Conservation (phyloP, 179 eudicot species). For the Carnegiea gigantea region DNA sequence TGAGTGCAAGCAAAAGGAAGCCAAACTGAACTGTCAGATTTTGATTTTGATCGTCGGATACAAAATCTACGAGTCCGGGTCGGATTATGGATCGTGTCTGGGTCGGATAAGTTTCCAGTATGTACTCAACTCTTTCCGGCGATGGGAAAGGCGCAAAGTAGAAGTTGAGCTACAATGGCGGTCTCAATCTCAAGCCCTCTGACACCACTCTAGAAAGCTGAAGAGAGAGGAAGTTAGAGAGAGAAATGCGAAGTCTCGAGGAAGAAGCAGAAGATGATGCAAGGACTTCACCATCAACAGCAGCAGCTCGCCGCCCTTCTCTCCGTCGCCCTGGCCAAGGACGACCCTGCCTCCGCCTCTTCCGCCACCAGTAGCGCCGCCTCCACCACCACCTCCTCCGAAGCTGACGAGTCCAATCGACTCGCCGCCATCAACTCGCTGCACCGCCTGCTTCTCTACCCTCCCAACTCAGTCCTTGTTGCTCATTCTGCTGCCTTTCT, state of each 20-base stretch:
- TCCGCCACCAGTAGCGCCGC: slow-evolving; percentile 22
- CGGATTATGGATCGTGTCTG: not conserved
- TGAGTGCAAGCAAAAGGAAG: too few species aligned
- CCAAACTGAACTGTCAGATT: too few species aligned
- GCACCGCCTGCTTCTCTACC: slow-evolving; percentile 65
- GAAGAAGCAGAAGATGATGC: slow-evolving; percentile 50
- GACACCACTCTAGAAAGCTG: not conserved
- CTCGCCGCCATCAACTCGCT: slow-evolving; percentile 67
- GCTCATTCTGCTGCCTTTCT: slow-evolving; percentile 84
- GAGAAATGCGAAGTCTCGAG: slow-evolving; percentile 12
- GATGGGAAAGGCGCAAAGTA: not conserved
- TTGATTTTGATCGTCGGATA: too few species aligned
- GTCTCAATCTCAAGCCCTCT: not conserved
- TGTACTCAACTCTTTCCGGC: slow-evolving; percentile 3
- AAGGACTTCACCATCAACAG: slow-evolving; percentile 86
- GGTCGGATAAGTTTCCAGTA: not conserved
- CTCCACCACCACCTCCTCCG: slow-evolving; percentile 23
- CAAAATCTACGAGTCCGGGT: not conserved
- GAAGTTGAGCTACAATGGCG: slow-evolving; percentile 17
- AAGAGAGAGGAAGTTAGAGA: not conserved
- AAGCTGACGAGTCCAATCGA: slow-evolving; percentile 58
- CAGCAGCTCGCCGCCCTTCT: slow-evolving; percentile 82
- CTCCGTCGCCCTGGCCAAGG: slow-evolving; percentile 63
- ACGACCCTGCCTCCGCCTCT: slow-evolving; percentile 33
- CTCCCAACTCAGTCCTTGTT: slow-evolving; percentile 78